Conservation (phyloP, 805 yeast genomes). For the Cyberlindnera mrakii region DNA sequence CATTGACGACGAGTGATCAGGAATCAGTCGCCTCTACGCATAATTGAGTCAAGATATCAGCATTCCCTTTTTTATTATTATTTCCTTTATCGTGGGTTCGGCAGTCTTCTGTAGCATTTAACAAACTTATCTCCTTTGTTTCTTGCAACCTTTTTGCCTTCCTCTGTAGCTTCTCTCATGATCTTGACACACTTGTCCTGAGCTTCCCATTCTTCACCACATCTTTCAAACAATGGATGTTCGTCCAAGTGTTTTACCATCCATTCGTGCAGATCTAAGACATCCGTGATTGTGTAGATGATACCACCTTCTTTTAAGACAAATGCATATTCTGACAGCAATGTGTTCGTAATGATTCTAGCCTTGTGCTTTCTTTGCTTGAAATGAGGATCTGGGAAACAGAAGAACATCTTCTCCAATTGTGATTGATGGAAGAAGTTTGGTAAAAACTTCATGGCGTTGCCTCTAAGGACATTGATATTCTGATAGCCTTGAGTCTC, state of each 20-base stretch:
- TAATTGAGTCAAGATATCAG: background rate
- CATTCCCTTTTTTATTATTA: background rate
- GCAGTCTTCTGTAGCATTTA: conserved; percentile 78
- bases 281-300: conserved; percentile 93
- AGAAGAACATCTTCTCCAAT: conserved; percentile 87
- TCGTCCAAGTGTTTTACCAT: conserved; percentile 88
- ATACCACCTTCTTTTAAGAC: conserved; percentile 83
- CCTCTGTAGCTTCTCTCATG: conserved; percentile 94
- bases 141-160: conserved; percentile 92
- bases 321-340: conserved; percentile 88
- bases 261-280: conserved; percentile 89
- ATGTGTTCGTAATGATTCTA: conserved; percentile 84
- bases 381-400: conserved; percentile 99
- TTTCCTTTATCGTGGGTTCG: conserved; percentile 40
- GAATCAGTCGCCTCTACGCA: conserved; percentile 5
- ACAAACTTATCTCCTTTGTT: conserved; percentile 82
- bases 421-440: conserved; percentile 85
- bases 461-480: conserved; percentile 85
- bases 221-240: conserved; percentile 87
- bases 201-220: conserved; percentile 71
- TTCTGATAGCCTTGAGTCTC: conserved; percentile 57
- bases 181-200: conserved; percentile 76
- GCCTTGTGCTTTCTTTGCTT: conserved; percentile 97
- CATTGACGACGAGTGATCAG: conserved; percentile 20
- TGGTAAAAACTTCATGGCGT: conserved; percentile 96